phyloP scores from a whole-genome alignment of 164 flowering plant genomes.

The grape (Vitis vinifera) region ASM3070453v1 NC_081809.1:11588501-11589000 shows the following conservation, averaged over 20 bases:
- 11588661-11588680: conserved; percentile 37
- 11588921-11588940: no score
- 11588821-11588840: conserved; percentile 85
- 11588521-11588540: neutral
- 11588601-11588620: no score
- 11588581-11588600: no score
- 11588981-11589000: neutral
- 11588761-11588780: neutral
- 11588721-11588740: conserved; percentile 97
- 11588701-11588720: conserved; percentile 77
- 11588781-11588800: neutral
- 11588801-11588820: conserved; percentile 88
- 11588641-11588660: no score
- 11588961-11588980: neutral
- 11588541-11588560: neutral
- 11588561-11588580: neutral
- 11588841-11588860: conserved; percentile 86
- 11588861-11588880: conserved; percentile 89
- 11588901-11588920: conserved; percentile 97
- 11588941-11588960: neutral
- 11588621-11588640: no score
- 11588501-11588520: neutral
- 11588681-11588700: conserved; percentile 88
- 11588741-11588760: conserved; percentile 26
- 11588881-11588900: conserved; percentile 90